These are phyloP conservation scores for Trichoderma orchidacearum DNA, from an alignment of 495 filamentous ascomycete genomes.

Conservation along the genomic window DNA sequence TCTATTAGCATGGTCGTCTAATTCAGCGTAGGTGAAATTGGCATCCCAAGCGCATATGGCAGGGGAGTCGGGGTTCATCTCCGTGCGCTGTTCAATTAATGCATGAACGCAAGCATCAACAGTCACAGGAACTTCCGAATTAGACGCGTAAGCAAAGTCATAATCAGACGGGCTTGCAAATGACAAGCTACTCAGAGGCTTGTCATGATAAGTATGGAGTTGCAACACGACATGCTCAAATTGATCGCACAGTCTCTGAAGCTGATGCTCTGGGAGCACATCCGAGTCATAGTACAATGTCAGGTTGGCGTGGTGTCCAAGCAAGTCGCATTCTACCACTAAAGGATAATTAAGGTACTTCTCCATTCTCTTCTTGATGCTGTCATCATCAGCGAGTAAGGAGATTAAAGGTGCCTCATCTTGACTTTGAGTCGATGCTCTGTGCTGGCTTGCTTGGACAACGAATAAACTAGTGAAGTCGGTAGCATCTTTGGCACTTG, in stretches of 20 bases:
- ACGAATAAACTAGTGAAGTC: neutral
- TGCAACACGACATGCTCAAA: constrained; percentile 4
- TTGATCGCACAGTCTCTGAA: constrained; percentile 10
- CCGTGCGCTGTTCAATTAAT: neutral
- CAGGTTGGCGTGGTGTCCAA: neutral
- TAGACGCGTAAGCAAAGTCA: neutral
- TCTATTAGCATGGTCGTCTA: constrained; percentile 30
- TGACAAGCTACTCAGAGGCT: neutral
- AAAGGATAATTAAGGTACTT: constrained; percentile 8
- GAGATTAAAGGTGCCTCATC: neutral
- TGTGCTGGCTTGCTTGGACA: neutral
- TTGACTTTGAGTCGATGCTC: neutral
- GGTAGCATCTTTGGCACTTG: neutral
- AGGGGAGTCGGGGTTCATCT: neutral
- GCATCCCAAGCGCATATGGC: constrained; percentile 44
- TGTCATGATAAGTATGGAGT: neutral
- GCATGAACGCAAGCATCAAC: neutral
- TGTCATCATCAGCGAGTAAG: neutral
- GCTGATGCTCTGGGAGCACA: constrained; percentile 5
- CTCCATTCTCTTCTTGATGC: neutral
- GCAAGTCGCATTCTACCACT: constrained; percentile 6
- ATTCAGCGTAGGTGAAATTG: constrained; percentile 38
- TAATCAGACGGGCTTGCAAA: neutral
- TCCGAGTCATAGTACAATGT: constrained; percentile 6
- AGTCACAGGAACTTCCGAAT: neutral